phyloP scores from a whole-genome alignment of 2,329 filamentous ascomycete species.

The Pseudocercospora cruenta region DNA sequence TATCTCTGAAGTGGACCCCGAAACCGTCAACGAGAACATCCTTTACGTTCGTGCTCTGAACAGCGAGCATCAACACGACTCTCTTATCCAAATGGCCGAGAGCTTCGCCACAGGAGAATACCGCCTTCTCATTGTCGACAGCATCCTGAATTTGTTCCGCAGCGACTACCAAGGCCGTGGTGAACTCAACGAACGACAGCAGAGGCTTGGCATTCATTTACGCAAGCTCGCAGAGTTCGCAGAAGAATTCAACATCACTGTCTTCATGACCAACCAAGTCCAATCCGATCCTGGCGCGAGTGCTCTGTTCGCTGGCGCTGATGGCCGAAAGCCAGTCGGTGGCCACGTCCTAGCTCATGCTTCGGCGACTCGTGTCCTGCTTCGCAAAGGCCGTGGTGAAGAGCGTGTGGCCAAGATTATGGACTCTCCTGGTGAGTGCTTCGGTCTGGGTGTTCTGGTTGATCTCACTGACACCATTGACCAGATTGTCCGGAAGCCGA shows the following conservation, averaged over 20 bases:
- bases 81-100: constrained; percentile 63
- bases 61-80: constrained; percentile 67
- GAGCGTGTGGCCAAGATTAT: constrained; percentile 72
- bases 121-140: constrained; percentile 69
- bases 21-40: constrained; percentile 68
- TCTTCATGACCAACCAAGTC: constrained; percentile 72
- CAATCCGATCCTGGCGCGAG: constrained; percentile 71
- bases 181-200: constrained; percentile 69
- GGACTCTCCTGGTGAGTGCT: constrained; percentile 64
- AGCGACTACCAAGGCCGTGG: constrained; percentile 69
- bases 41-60: constrained; percentile 67
- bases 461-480: constrained; percentile 27
- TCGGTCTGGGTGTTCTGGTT: no score
- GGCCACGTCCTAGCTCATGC: constrained; percentile 72
- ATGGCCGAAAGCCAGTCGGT: constrained; percentile 68
- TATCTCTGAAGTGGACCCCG: constrained; percentile 52
- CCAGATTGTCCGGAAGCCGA: constrained; percentile 69
- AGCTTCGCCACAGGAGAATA: constrained; percentile 67
- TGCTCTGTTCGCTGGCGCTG: constrained; percentile 67
- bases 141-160: constrained; percentile 70
- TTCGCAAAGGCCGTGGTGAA: constrained; percentile 70
- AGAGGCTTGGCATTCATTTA: constrained; percentile 68
- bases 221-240: constrained; percentile 67
- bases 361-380: constrained; percentile 66
- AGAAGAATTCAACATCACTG: constrained; percentile 70